These are phyloP conservation scores for Vigna unguiculata DNA, from an alignment of 306 rosid genomes.

Conservation along the genomic window DNA sequence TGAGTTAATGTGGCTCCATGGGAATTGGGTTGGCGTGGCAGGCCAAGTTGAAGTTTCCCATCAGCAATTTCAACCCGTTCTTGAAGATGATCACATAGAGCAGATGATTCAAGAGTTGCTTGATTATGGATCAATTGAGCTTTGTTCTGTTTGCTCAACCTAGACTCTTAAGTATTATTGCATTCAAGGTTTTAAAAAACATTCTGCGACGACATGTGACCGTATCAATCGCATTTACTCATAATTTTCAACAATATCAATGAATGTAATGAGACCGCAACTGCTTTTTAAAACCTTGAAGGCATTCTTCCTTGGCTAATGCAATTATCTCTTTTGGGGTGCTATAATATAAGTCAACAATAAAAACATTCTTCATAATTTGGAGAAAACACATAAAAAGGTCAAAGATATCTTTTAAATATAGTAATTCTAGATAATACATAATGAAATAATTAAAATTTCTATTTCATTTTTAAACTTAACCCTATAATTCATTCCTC, in stretches of 20 bases:
- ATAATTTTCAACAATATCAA: not conserved
- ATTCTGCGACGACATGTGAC: not conserved
- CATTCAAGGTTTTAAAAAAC: not conserved
- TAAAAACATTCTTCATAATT: too few species aligned
- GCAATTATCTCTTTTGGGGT: constrained; percentile 21
- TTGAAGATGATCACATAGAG: constrained; percentile 85
- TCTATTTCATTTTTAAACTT: too few species aligned
- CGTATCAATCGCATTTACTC: not conserved
- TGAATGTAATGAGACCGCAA: not conserved
- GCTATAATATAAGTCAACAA: constrained; percentile 16
- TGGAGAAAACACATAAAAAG: too few species aligned
- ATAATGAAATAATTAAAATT: too few species aligned
- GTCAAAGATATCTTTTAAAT: too few species aligned
- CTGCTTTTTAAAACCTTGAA: not conserved
- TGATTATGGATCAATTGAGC: constrained; percentile 76
- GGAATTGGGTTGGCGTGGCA: constrained; percentile 47
- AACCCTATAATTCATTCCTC: too few species aligned
- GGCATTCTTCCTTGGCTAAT: constrained; percentile 38
- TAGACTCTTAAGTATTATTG: constrained; percentile 27
- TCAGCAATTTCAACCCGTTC: constrained; percentile 63
- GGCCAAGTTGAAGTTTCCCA: constrained; percentile 44
- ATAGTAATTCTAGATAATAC: too few species aligned
- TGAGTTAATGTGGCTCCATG: constrained; percentile 41
- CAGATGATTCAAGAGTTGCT: constrained; percentile 91
- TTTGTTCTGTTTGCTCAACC: constrained; percentile 60